Evolutionary conservation across 2,329 filamentous ascomycete genomes (phyloP).

Genomic region (Geosmithia morbida): DNA sequence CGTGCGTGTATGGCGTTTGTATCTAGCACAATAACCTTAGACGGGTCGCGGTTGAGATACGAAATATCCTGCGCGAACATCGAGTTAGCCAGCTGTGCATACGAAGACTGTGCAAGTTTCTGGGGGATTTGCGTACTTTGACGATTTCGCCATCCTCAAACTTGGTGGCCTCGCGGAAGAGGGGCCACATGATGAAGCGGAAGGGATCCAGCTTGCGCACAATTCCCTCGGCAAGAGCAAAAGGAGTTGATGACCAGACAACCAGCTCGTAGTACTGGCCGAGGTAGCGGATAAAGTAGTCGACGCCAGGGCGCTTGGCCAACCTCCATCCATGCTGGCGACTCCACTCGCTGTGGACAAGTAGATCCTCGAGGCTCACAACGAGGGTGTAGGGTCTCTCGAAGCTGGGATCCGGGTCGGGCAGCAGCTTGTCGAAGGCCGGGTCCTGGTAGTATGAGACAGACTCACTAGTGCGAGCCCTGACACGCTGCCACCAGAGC

Average conservation of each 20-base stretch:
- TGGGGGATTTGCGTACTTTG: conserved; percentile 46
- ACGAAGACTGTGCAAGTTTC: neutral
- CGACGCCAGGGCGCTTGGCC: conserved; percentile 85
- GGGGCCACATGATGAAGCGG: conserved; percentile 86
- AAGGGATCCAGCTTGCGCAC: conserved; percentile 90
- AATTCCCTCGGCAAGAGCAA: conserved; percentile 71
- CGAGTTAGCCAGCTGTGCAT: conserved; percentile 7
- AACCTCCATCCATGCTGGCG: conserved; percentile 90
- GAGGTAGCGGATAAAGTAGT: conserved; percentile 95
- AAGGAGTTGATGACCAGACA: conserved; percentile 82
- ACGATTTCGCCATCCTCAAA: conserved; percentile 94
- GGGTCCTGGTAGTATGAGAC: conserved; percentile 93
- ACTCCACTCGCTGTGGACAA: conserved; percentile 90
- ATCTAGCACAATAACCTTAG: conserved; percentile 90
- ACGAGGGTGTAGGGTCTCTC: conserved; percentile 86
- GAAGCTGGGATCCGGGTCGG: conserved; percentile 63
- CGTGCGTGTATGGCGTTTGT: conserved; percentile 71
- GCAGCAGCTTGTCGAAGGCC: conserved; percentile 84
- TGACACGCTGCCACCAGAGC: conserved; percentile 69
- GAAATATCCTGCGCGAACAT: conserved; percentile 59
- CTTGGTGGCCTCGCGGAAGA: conserved; percentile 92
- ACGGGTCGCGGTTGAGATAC: conserved; percentile 90
- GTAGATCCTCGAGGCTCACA: conserved; percentile 80
- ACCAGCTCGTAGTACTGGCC: conserved; percentile 98
- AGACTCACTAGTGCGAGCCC: conserved; percentile 58